Evolutionary conservation across 2,329 filamentous ascomycete species (phyloP).

Genomic region (Periglandula ipomoeae): DNA sequence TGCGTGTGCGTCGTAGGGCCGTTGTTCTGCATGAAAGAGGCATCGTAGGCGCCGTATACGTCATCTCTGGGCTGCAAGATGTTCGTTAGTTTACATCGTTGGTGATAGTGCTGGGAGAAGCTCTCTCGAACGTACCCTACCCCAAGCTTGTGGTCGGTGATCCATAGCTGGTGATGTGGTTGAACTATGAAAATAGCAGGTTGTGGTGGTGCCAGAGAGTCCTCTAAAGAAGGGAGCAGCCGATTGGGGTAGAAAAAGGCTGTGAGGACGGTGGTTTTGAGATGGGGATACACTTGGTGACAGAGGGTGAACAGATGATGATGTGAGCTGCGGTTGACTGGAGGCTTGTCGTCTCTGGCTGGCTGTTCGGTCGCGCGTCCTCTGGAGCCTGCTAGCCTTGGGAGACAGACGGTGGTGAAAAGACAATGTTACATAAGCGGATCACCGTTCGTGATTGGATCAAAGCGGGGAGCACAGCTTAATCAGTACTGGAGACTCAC

Average conservation of each 20-base stretch:
- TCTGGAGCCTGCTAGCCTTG: slow-evolving; percentile 7
- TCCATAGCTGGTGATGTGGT: slow-evolving; percentile 42
- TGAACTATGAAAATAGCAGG: slow-evolving; percentile 1
- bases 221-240: background rate
- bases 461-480: background rate
- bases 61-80: slow-evolving; percentile 79
- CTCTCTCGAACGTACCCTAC: slow-evolving; percentile 46
- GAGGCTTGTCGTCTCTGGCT: background rate
- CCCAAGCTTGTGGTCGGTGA: slow-evolving; percentile 65
- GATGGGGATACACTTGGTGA: slow-evolving; percentile 5
- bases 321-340: slow-evolving; percentile 6
- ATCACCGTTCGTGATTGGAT: slow-evolving; percentile 20
- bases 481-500: background rate
- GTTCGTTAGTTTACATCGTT: slow-evolving; percentile 11
- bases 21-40: slow-evolving; percentile 65
- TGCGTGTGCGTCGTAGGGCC: slow-evolving; percentile 81
- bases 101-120: slow-evolving; percentile 11
- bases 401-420: background rate
- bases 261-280: background rate
- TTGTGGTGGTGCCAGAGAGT: background rate
- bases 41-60: slow-evolving; percentile 89
- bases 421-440: slow-evolving; percentile 21
- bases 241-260: background rate
- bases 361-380: slow-evolving; percentile 24
- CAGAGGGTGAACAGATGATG: slow-evolving; percentile 12